These are phyloP conservation scores for Nitzschia sp. DNA, from an alignment of 108 stramenopile genomes.

Conservation along the genomic window DNA sequence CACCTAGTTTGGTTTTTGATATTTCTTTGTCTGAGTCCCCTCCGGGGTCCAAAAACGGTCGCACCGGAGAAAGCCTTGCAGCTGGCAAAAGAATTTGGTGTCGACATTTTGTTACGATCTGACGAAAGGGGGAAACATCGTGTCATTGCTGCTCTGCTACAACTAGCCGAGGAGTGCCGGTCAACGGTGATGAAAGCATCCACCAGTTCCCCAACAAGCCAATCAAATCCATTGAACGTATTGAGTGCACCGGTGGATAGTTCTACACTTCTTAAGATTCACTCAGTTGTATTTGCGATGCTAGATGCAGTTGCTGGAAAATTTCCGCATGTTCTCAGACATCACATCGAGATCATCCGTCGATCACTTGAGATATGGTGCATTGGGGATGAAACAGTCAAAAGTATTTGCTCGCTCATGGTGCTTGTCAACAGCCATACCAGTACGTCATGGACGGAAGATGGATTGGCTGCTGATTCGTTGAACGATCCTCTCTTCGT, in stretches of 20 bases:
- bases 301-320: no score
- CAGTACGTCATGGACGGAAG: no score
- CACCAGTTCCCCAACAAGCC: no score
- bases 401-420: background rate
- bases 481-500: background rate
- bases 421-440: background rate
- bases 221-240: background rate
- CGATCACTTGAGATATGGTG: no score
- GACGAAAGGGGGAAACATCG: background rate
- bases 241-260: background rate
- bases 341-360: no score
- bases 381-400: background rate
- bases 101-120: background rate
- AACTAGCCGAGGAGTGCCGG: background rate
- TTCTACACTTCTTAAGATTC: no score
- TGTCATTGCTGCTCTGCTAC: background rate
- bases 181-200: background rate
- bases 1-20: background rate
- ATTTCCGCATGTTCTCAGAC: no score
- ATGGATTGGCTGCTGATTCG: background rate
- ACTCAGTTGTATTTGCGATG: no score
- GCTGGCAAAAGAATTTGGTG: conserved; percentile 8
- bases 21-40: background rate
- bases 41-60: background rate
- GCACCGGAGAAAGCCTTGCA: background rate